phyloP scores from a whole-genome alignment of 1,284 basidiomycete genomes.

The Leccinum fallax region DNA sequence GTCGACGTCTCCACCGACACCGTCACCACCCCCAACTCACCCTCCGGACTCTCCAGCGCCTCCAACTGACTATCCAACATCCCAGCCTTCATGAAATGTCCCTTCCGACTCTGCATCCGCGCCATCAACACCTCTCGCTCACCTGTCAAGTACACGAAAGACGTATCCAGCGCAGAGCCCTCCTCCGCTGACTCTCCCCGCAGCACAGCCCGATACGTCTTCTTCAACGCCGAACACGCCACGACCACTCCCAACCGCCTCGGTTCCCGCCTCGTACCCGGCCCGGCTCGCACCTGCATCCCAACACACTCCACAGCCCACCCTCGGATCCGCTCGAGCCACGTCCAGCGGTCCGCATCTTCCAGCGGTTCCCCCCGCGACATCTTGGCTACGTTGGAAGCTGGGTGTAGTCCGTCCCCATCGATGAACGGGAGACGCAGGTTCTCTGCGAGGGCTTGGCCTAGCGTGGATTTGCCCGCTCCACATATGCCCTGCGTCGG shows the following conservation, averaged over 20 bases:
- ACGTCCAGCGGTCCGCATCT: constrained; percentile 85
- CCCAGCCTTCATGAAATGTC: constrained; percentile 87
- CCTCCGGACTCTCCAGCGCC: constrained; percentile 77
- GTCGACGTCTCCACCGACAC: constrained; percentile 61
- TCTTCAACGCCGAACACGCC: constrained; percentile 87
- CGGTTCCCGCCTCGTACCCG: constrained; percentile 25
- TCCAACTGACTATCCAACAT: constrained; percentile 89
- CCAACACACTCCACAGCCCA: constrained; percentile 60
- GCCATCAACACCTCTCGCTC: constrained; percentile 60
- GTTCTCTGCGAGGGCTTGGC: constrained; percentile 59
- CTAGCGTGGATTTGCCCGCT: constrained; percentile 90
- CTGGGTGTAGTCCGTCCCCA: constrained; percentile 88
- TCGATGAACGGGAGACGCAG: constrained; percentile 81
- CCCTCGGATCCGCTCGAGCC: constrained; percentile 76
- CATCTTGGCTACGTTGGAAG: constrained; percentile 89
- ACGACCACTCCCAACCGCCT: constrained; percentile 57
- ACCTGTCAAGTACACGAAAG: constrained; percentile 86
- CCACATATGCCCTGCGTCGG: constrained; percentile 72
- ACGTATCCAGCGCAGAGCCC: constrained; percentile 52
- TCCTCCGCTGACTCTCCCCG: constrained; percentile 40
- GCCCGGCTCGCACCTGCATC: constrained; percentile 37
- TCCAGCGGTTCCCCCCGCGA: constrained; percentile 73
- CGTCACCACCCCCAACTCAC: constrained; percentile 67
- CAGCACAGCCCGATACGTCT: constrained; percentile 80
- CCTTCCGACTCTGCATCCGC: constrained; percentile 71